These are phyloP conservation scores for Favolaschia claudopus DNA, from an alignment of 768 basidiomycete species.

Conservation along the genomic window DNA sequence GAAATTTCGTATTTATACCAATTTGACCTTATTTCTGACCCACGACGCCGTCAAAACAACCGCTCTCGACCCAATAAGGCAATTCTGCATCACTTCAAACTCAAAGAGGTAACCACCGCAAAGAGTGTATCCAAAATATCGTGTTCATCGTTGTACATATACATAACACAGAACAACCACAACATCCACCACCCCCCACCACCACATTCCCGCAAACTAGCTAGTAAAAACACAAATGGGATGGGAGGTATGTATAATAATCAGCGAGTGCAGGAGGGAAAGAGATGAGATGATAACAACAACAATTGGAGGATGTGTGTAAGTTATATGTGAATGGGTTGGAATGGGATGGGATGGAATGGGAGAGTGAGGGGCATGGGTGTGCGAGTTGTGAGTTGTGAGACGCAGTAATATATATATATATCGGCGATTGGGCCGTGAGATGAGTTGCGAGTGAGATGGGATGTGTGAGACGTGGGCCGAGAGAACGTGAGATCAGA, in stretches of 20 bases:
- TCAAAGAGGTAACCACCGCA: background rate
- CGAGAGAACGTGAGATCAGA: background rate
- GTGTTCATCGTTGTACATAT: conserved; percentile 16
- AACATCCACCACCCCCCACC: conserved; percentile 5
- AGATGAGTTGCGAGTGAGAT: conserved; percentile 5
- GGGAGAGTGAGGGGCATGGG: conserved; percentile 7
- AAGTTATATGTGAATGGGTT: background rate
- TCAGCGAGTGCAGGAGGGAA: no score
- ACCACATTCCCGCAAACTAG: no score
- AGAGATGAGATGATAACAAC: background rate
- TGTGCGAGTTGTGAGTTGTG: background rate
- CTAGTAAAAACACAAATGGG: conserved; percentile 18
- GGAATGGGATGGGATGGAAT: background rate
- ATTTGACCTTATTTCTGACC: no score
- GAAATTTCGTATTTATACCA: no score
- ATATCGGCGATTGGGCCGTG: background rate
- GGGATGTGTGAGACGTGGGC: background rate
- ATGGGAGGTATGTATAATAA: background rate
- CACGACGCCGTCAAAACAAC: no score
- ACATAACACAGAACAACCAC: conserved; percentile 2
- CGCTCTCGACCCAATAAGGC: conserved; percentile 20
- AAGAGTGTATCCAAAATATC: conserved; percentile 16
- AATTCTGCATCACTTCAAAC: background rate
- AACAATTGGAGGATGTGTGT: background rate
- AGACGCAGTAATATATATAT: conserved; percentile 1